Evolutionary conservation across 306 rosid genomes (phyloP), one percentile per base, ranked within the genome.

Genomic region (Coriaria nepalensis): DNA sequence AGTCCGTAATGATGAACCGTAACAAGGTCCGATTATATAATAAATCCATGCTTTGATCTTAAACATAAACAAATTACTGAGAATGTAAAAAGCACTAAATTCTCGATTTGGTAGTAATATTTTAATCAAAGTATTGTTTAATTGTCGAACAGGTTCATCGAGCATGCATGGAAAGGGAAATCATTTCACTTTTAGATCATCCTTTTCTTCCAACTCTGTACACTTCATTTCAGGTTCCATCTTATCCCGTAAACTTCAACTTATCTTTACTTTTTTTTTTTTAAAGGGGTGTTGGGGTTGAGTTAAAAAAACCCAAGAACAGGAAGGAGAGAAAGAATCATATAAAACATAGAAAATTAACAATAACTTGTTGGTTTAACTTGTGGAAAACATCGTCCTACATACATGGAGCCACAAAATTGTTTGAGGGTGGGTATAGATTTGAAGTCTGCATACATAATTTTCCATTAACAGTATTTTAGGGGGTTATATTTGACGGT

Each of bases 191-290:
- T 47, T 77, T 92, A 51, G 98, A 92, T 60, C 98, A 92, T 77
- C 98, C 98, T 65, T 82, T 92, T 73, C 96, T 85, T 71, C 98
- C 96, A 49, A 49, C 96, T 2, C 70, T 92, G 8, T 92, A 85
- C 74, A 61, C 93, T 57, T 92, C 98, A 63, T 92, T 92, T 73
- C 79, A 82, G 93, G 98, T 90, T 60, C 50, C 32, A 12, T 20
- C 60, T 52, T 40, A 15, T 41, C 9, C 9, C 42, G 33, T 20
- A 20, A 20, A 20, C 29, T 20, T 20, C 29, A 20, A 1, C 3
- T 20, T 37, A 13, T 41, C 36, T 37, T 41, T 36, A 14, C 44
- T 37, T 41, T 43, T 55, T 33, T 32, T 55, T 55, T 41, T 34
- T 12, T 8, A 20, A 20, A 20, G 29, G n/a, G n/a, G n/a, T n/a